Evolutionary conservation across 2,329 filamentous ascomycete genomes (phyloP), one percentile per base, ranked within the genome.

Genomic region (Nigrospora oryzae): DNA sequence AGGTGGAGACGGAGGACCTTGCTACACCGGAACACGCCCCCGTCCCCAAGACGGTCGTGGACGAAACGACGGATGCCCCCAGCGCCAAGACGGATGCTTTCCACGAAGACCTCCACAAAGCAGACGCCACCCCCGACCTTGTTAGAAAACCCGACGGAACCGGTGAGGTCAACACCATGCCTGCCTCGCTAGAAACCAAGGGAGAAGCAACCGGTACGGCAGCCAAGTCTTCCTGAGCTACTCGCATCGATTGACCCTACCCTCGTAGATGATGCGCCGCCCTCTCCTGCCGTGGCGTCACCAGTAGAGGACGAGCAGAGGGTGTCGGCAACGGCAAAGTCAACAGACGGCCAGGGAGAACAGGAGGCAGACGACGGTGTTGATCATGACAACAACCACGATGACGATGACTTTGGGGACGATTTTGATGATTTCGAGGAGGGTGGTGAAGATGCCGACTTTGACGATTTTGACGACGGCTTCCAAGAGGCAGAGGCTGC

Each of bases 401-500:
- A 59, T 36, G 63, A 60, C 30, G 71, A 75, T 50, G 74, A 72
- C 36, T 79, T 77, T 57, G 76, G 72, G 17, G 76, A 80, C 54
- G 77, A 81, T 49, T 75, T 78, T 63, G 77, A 82, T 58, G 77
- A 80, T 49, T 81, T 82, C 52, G 75, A 79, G 55, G 77, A 81
- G 55, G 77, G 75, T 40, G 73, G 70, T 49, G 68, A 68, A 46
- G 70, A 71, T 52, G 72, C 67, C 38, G 67, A 76, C 55, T 83
- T 83, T 65, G 79, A 80, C 56, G 83, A 86, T 56, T 89, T 88
- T 63, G 82, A 85, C 58, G 84, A 83, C 53, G 81, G 73, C 34
- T 88, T 88, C 59, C 76, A 87, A 56, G 70, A 79, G 59, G 62
- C 76, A 46, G 69, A 70, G 44, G 58, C 59, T 40, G 43, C 55